Evolutionary conservation across 371 early-diverging fungal species (phyloP), one percentile per base, ranked within the genome.

Genomic region (Batrachochytrium dendrobatidis): DNA sequence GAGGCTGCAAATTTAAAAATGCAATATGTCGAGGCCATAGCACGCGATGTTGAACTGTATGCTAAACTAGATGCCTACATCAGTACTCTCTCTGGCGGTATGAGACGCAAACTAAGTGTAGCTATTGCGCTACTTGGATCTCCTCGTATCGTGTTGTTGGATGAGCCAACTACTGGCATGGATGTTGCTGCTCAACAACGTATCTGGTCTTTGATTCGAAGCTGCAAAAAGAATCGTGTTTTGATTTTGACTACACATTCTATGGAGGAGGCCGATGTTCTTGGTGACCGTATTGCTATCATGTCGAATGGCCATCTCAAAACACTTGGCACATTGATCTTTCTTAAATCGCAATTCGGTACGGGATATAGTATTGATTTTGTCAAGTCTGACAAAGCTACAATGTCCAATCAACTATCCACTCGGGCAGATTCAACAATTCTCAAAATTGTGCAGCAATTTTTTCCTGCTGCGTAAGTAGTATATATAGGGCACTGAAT

Each of bases 161-260:
- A 74, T 45, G 84, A 88, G 49, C 66, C 66, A 12, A 66, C 69
- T 2, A 68, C 72, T 18, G 68, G 57, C 7, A 82, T 87, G 85
- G 85, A 85, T 55, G 79, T 80, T 15, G 67, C 70, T 46, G 78
- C 80, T 64, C 70, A 82, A 49, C 73, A 82, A 35, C 76, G 79
- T 59, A 81, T 86, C 3, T 85, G 85, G 85, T 61, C 68, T 20
- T 79, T 83, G 59, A 71, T 86, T 25, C 77, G 79, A 56, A 66
- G 70, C 34, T 77, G 84, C 54, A 82, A 83, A 58, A 62, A 71
- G 51, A 74, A 72, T 44, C 73, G 83, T 32, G 72, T 79, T 28
- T 74, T 83, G 26, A 63, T 85, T n/a, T 55, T 86, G 63, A 83
- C 84, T 0, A 86, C 84, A 2, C 85, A 86, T 51, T 71, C 74